Evolutionary conservation across 2,329 filamentous ascomycete species (phyloP).

Genomic region (Talaromyces amestolkiae): DNA sequence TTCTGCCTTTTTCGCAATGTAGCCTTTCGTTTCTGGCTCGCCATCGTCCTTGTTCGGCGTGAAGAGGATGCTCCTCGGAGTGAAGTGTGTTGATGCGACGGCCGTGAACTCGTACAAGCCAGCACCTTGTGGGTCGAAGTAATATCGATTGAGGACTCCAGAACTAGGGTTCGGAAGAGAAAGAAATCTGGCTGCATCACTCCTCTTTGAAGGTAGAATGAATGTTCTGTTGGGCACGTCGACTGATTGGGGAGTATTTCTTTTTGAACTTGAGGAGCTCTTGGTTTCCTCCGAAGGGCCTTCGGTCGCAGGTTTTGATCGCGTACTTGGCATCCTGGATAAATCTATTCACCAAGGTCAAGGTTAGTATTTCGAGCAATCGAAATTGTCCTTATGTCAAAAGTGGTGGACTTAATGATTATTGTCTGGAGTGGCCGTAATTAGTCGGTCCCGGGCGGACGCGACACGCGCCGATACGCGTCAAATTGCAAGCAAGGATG

Average conservation of each 20-base stretch:
- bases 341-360: background rate
- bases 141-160: slow-evolving; percentile 50
- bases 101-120: slow-evolving; percentile 63
- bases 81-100: slow-evolving; percentile 51
- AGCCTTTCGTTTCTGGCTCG: slow-evolving; percentile 38
- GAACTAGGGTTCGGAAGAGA: slow-evolving; percentile 56
- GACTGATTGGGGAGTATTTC: slow-evolving; percentile 23
- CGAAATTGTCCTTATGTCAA: background rate
- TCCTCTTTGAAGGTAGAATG: slow-evolving; percentile 55
- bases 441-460: slow-evolving; percentile 15
- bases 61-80: slow-evolving; percentile 57
- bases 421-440: background rate
- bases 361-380: background rate
- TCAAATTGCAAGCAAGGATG: slow-evolving; percentile 1
- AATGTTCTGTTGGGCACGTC: slow-evolving; percentile 50
- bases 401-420: background rate
- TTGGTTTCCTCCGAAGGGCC: slow-evolving; percentile 11
- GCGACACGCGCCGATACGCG: slow-evolving; percentile 27
- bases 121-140: slow-evolving; percentile 53
- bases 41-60: slow-evolving; percentile 29
- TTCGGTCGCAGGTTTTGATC: slow-evolving; percentile 23
- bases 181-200: slow-evolving; percentile 54
- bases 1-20: slow-evolving; percentile 65
- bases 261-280: slow-evolving; percentile 21
- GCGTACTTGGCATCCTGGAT: slow-evolving; percentile 23